Conservation (phyloP, 106 monocot species). For the Amphibolis antarctica region DNA sequence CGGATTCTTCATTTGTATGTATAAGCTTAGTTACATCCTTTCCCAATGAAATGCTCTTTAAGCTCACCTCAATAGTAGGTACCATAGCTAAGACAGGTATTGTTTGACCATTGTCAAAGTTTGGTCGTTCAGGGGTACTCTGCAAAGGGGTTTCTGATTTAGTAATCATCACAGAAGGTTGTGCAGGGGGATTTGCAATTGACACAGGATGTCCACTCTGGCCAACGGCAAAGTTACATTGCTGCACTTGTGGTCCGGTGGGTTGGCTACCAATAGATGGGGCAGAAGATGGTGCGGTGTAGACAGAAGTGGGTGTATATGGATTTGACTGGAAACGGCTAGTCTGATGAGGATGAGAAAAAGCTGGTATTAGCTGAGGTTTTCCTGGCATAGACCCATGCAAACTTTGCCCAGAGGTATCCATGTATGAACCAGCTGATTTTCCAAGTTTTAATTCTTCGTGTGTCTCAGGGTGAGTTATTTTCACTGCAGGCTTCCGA, state of each 20-base stretch:
- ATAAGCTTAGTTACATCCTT: neutral
- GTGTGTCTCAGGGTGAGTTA: constrained; percentile 79
- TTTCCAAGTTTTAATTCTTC: constrained; percentile 72
- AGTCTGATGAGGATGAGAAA: constrained; percentile 17
- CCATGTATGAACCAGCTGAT: constrained; percentile 6
- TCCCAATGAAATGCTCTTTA: constrained; percentile 2
- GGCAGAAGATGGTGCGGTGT: constrained; percentile 27
- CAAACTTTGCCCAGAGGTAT: too few relatives aligned
- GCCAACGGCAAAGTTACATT: constrained; percentile 42
- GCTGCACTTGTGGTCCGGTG: constrained; percentile 36
- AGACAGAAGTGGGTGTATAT: constrained; percentile 27
- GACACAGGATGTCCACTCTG: constrained; percentile 38
- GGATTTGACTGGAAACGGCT: constrained; percentile 19
- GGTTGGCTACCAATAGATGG: constrained; percentile 33
- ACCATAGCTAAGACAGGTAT: constrained; percentile 10
- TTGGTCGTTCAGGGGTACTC: constrained; percentile 3
- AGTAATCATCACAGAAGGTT: constrained; percentile 10
- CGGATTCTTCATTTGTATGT: neutral
- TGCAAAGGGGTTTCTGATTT: constrained; percentile 14
- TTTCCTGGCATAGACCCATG: constrained; percentile 1
- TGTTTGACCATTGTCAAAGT: constrained; percentile 3
- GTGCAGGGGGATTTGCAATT: constrained; percentile 25
- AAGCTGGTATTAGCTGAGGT: constrained; percentile 19
- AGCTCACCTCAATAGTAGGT: constrained; percentile 13
- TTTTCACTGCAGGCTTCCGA: constrained; percentile 55